Base-by-base conservation (phyloP, 2,329 filamentous ascomycete genomes). In the Pseudocercospora vitis region DNA sequence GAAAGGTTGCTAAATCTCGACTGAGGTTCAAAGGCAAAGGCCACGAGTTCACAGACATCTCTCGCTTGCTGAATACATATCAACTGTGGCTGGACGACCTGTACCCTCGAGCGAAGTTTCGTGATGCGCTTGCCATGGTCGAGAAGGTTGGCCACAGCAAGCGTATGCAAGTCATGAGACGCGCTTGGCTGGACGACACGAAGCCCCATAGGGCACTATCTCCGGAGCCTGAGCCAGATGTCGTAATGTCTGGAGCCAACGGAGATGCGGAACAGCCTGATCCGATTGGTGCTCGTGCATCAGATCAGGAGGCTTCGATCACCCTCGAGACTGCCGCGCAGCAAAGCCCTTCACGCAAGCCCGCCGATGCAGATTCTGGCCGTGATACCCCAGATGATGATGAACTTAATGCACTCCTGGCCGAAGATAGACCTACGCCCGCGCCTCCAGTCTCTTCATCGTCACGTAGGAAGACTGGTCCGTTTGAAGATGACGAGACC, bases 41-140 rank as follows among this genome's bases (percentile, higher is more conserved):
- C 0, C 89, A 97, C 69, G 94, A 99, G 85, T 97, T 94, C 72
- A 86, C 87, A 14, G 94, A 99, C 68, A 83, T 91, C 8, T 82
- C 86, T 0, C 83, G 85, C 12, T 80, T 99, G 19, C 79, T 99
- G 44, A 89, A 88, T 19, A 89, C 95, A 69, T 99, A 97, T 69
- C 94, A 97, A 70, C 73, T 96, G 52, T 99, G 94, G 94, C 86
- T 99, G 1, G 92, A 99, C 72, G 91, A 96, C 67, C 78, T 99
- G 9, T 99, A 91, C 67, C 94, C 94, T 9, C 91, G 95, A 67
- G 94, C 92, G 4, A 92, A 91, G 66, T 99, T 99, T 66, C 81
- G 88, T 44, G 94, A 99, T 66, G 94, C 88, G 2, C 76, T 97
- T 5, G 76, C 80, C 32, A 96, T 97, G 77, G 89, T 97, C 2